Conservation (phyloP, 371 early-diverging fungal genomes). For the Saksenaea vasiformis region DNA sequence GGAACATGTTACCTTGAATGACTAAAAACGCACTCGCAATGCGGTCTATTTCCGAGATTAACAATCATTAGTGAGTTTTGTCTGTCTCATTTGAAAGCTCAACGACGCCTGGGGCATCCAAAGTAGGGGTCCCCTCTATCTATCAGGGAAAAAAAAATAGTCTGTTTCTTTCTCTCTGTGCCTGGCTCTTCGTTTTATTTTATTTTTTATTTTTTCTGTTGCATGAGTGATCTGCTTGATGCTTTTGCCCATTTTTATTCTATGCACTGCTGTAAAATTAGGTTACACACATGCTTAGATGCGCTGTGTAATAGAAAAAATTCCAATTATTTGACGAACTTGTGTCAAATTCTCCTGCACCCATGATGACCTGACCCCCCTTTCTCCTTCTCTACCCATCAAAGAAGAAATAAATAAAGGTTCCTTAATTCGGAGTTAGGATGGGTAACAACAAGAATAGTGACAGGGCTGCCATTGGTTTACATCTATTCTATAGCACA, state of each 20-base stretch:
- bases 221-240: background rate
- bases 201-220: background rate
- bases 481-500: too few species aligned
- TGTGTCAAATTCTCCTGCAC: slow-evolving; percentile 1
- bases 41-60: background rate
- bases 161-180: too few species aligned
- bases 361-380: background rate
- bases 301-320: background rate
- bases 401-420: background rate
- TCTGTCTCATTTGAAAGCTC: too few species aligned
- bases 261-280: background rate
- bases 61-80: too few species aligned
- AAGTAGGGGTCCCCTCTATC: too few species aligned
- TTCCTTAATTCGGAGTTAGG: too few species aligned
- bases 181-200: too few species aligned
- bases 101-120: too few species aligned
- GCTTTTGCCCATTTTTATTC: background rate
- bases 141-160: too few species aligned
- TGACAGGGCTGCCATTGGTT: too few species aligned
- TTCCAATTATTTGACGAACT: background rate
- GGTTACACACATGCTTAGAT: background rate
- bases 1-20: background rate
- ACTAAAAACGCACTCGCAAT: background rate
- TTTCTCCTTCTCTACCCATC: background rate
- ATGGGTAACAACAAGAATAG: too few species aligned